Base-by-base conservation (phyloP, 2,329 filamentous ascomycete genomes). In the Verticillium tricorpus region DNA sequence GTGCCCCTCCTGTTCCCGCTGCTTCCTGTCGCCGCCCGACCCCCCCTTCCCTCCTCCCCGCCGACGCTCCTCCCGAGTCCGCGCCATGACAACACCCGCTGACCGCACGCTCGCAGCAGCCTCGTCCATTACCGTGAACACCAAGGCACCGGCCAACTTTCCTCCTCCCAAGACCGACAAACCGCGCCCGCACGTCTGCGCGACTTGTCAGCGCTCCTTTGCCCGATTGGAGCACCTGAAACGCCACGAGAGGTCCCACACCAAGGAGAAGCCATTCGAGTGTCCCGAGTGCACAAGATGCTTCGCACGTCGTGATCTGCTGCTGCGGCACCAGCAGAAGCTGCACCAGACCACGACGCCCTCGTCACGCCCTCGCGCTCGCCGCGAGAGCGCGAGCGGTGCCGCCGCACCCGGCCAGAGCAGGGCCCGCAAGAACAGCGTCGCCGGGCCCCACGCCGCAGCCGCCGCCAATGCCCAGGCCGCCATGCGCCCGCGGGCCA, bases 251-350 rank as follows among this genome's bases (percentile, higher is more conserved):
- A 87, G 95, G 65, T 97, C 93, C n/a, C 93, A 97, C 74, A 97
- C 93, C 55, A 97, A 99, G 76, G 93, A 99, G 79, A 99, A 99
- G 81, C 95, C 95, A 1, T 99, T 99, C 70, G 93, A 97, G 77
- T 99, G 95, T 71, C 92, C 92, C 32, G 92, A 98, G 75, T 99
- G 95, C 77, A 85, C 92, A 40, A 82, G 95, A 77, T 98, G 95
- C 78, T 99, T 99, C 77, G 95, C 95, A 63, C 88, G 95, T 64
- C 88, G 95, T 67, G 95, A 99, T 76, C 78, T 99, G 68, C 84
- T 99, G 61, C 81, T 99, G 67, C 88, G 95, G 63, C 95, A 99
- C 77, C 95, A 99, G 82, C 95, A 99, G 82, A 99, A 99, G 82
- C 85, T 99, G 57, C 95, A 99, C 74, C 92, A 96, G 83, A 92